These are phyloP conservation scores for Saturnispora saitoi DNA, from an alignment of 805 yeast species.

Conservation along the genomic window DNA sequence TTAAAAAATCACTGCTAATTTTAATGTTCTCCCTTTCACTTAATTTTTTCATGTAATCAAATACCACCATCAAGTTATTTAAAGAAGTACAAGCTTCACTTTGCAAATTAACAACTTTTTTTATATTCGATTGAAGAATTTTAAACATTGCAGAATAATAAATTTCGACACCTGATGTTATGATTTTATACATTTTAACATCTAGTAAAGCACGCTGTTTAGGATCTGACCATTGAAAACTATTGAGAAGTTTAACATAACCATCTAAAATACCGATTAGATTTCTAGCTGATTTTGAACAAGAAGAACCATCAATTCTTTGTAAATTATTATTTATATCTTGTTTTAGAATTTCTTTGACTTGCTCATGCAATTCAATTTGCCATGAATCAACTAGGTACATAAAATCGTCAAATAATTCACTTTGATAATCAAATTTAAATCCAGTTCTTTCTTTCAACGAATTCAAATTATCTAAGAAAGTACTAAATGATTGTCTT, in stretches of 20 bases:
- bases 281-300: constrained; percentile 23
- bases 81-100: constrained; percentile 25
- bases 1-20: constrained; percentile 7
- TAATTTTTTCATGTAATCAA: constrained; percentile 11
- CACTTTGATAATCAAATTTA: constrained; percentile 20
- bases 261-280: constrained; percentile 24
- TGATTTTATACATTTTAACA: constrained; percentile 51
- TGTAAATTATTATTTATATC: constrained; percentile 40
- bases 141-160: constrained; percentile 35
- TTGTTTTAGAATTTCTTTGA: constrained; percentile 44
- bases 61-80: constrained; percentile 22
- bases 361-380: constrained; percentile 17
- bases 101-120: constrained; percentile 14
- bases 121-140: constrained; percentile 15
- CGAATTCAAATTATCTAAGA: constrained; percentile 14
- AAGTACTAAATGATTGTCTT: constrained; percentile 9
- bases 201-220: constrained; percentile 54
- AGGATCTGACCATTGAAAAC: constrained; percentile 58
- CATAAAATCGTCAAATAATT: constrained; percentile 19
- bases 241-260: constrained; percentile 42
- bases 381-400: constrained; percentile 22
- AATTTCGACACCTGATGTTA: constrained; percentile 50
- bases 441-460: constrained; percentile 16
- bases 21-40: constrained; percentile 7
- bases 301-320: constrained; percentile 27